Evolutionary conservation across 2,329 filamentous ascomycete species (phyloP).

Genomic region (Escovopsis sp.): DNA sequence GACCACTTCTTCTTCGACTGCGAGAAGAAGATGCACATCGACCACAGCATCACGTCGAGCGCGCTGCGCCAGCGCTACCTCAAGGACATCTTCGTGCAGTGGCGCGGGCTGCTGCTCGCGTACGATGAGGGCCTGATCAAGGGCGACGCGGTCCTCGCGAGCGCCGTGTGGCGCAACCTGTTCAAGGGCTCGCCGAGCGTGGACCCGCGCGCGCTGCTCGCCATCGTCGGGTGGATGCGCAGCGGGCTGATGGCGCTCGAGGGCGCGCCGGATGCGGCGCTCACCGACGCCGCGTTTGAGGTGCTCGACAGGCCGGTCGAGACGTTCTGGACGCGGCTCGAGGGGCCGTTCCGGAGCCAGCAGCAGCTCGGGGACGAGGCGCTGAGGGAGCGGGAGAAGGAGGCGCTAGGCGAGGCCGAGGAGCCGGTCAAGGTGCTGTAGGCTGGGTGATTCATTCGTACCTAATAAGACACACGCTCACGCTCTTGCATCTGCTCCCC

Average conservation of each 20-base stretch:
- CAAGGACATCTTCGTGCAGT: slow-evolving; percentile 87
- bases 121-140: slow-evolving; percentile 71
- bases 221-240: slow-evolving; percentile 43
- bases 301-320: slow-evolving; percentile 22
- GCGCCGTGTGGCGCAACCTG: slow-evolving; percentile 86
- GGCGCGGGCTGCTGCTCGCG: slow-evolving; percentile 71
- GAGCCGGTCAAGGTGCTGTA: slow-evolving; percentile 3
- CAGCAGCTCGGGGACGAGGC: slow-evolving; percentile 11
- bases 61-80: slow-evolving; percentile 49
- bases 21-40: slow-evolving; percentile 68
- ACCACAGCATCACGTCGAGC: slow-evolving; percentile 54
- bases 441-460: neutral
- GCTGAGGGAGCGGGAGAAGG: slow-evolving; percentile 1
- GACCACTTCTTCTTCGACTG: slow-evolving; percentile 92
- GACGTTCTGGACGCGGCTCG: slow-evolving; percentile 31
- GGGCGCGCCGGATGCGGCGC: slow-evolving; percentile 30
- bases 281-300: slow-evolving; percentile 17
- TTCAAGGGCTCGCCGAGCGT: slow-evolving; percentile 54
- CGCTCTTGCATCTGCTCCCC: neutral
- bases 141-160: slow-evolving; percentile 62
- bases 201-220: slow-evolving; percentile 35
- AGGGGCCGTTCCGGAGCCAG: slow-evolving; percentile 23
- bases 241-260: slow-evolving; percentile 33
- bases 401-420: neutral
- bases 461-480: neutral